These are phyloP conservation scores for Chenopodium berlandieri DNA, from an alignment of 148 eudicot genomes.

Conservation along the genomic window DNA sequence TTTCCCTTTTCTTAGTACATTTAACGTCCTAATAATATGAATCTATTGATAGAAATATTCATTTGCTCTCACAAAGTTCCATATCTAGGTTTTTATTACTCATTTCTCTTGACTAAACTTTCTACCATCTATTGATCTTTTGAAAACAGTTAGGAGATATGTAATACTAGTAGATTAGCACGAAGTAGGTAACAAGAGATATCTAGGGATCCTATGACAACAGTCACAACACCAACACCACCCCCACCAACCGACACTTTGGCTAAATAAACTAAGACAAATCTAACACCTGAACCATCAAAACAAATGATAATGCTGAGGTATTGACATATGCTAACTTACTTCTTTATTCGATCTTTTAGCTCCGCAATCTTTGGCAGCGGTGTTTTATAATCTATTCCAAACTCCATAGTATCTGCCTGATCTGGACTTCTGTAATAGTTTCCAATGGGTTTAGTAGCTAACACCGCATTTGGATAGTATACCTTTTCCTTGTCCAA, in stretches of 20 bases:
- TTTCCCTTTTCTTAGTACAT: too few species aligned
- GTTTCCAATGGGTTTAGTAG: constrained; percentile 64
- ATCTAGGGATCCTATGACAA: not conserved
- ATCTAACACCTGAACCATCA: not conserved
- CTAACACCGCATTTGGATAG: constrained; percentile 59
- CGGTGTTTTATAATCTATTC: constrained; percentile 59
- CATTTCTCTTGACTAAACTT: not conserved
- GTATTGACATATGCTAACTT: constrained; percentile 19
- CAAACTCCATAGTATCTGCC: constrained; percentile 55
- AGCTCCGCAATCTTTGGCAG: constrained; percentile 47
- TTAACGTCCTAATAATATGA: too few species aligned
- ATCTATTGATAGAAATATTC: too few species aligned
- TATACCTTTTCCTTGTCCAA: constrained; percentile 60
- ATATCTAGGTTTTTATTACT: not conserved
- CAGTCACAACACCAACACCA: not conserved
- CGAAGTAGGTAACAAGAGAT: too few species aligned
- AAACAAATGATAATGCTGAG: not conserved
- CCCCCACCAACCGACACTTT: not conserved
- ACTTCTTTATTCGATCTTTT: constrained; percentile 55
- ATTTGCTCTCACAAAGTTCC: not conserved
- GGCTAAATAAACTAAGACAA: not conserved
- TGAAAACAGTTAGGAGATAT: too few species aligned
- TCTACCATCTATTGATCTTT: not conserved
- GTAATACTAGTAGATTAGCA: not conserved
- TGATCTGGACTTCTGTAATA: constrained; percentile 74